Conservation (phyloP, 345 rosid genomes). For the Zanthoxylum bungeanum region DNA sequence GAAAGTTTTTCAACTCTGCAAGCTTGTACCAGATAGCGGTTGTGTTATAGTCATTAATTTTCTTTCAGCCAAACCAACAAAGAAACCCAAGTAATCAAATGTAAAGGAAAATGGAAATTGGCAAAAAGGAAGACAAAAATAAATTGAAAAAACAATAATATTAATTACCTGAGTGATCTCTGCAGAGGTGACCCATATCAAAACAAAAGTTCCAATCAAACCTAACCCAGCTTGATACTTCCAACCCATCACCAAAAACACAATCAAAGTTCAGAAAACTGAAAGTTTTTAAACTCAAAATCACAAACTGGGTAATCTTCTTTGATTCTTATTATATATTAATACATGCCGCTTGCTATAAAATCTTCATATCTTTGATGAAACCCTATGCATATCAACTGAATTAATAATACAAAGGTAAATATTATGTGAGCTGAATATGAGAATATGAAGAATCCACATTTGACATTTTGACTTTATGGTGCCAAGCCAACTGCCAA, state of each 20-base stretch:
- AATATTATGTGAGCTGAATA: no score
- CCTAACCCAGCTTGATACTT: conserved; percentile 53
- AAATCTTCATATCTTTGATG: neutral
- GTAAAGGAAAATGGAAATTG: neutral
- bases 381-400: neutral
- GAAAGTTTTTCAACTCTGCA: no score
- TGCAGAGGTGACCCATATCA: conserved; percentile 53
- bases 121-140: no score
- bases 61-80: conserved; percentile 14
- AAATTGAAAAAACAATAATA: no score
- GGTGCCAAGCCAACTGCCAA: no score
- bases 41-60: no score
- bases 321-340: neutral
- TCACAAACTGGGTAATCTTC: conserved; percentile 1
- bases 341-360: no score
- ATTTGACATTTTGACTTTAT: neutral
- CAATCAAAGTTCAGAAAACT: neutral
- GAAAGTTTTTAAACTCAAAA: neutral
- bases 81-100: neutral
- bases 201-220: conserved; percentile 44
- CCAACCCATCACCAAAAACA: conserved; percentile 37
- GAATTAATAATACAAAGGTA: neutral
- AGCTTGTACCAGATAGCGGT: no score
- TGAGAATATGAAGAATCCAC: neutral
- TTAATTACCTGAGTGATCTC: conserved; percentile 47